Evolutionary conservation across 495 filamentous ascomycete species (phyloP).

Genomic region (Parathielavia appendiculata): DNA sequence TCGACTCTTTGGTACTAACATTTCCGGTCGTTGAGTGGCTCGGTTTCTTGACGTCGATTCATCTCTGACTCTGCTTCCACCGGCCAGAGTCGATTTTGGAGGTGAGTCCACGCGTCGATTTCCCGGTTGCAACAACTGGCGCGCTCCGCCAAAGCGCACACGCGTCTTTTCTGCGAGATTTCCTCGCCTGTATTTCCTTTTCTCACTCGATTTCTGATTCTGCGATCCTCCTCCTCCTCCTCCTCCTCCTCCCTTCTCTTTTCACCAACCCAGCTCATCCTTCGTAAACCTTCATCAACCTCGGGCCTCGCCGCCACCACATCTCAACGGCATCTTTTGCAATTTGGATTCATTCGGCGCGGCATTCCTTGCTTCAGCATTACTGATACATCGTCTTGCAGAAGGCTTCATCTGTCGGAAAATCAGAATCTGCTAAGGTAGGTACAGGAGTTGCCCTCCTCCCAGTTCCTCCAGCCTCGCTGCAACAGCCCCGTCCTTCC

Average conservation of each 20-base stretch:
- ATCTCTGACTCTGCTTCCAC: slow-evolving; percentile 9
- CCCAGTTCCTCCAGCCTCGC: not conserved
- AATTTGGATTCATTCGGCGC: not conserved
- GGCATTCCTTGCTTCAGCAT: not conserved
- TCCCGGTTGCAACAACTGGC: not conserved
- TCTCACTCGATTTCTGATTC: not conserved
- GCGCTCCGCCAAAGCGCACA: not conserved
- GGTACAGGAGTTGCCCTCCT: not conserved
- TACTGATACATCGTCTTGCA: not conserved
- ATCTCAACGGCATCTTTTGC: not conserved
- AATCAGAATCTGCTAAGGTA: not conserved
- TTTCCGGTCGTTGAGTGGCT: slow-evolving; percentile 24
- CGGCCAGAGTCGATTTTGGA: slow-evolving; percentile 25
- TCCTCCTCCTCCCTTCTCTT: not conserved
- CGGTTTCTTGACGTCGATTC: slow-evolving; percentile 25
- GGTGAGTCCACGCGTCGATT: slow-evolving; percentile 23
- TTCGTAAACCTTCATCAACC: not conserved
- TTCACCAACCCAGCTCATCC: not conserved
- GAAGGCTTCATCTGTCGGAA: not conserved
- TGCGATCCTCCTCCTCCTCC: not conserved
- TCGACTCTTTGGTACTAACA: slow-evolving; percentile 48
- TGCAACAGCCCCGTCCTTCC: not conserved
- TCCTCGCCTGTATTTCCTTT: not conserved
- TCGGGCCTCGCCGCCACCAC: not conserved
- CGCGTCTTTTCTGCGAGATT: not conserved